Evolutionary conservation across 2,329 filamentous ascomycete genomes (phyloP).

Genomic region (Botryotinia narcissicola): DNA sequence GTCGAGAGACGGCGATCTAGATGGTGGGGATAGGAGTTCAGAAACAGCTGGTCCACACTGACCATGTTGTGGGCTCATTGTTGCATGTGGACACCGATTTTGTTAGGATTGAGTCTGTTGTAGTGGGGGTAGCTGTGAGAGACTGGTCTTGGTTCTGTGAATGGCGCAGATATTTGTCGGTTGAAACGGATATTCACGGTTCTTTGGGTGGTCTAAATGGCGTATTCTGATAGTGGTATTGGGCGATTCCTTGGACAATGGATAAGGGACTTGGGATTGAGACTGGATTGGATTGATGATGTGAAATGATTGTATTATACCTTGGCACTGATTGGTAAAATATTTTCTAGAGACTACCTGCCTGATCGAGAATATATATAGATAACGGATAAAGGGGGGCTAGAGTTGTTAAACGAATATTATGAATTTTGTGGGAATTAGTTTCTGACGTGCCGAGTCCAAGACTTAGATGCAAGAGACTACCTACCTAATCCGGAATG

Average conservation of each 20-base stretch:
- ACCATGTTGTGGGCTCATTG: neutral
- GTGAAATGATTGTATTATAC: neutral
- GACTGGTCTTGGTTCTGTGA: neutral
- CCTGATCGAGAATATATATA: neutral
- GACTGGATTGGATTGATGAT: neutral
- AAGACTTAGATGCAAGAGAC: neutral
- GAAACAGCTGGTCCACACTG: neutral
- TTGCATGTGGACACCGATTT: neutral
- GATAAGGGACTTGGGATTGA: neutral
- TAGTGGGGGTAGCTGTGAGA: neutral
- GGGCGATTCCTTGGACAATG: neutral
- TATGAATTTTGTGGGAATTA: neutral
- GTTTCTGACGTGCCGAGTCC: neutral
- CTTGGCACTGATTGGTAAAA: neutral
- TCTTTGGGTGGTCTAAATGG: neutral
- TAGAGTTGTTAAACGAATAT: neutral
- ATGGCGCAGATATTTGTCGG: neutral
- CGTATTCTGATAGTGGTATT: neutral
- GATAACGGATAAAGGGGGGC: neutral
- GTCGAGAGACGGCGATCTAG: neutral
- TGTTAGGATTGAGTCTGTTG: neutral
- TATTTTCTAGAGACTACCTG: neutral
- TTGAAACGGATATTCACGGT: neutral
- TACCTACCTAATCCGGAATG: neutral
- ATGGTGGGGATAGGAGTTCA: neutral